Evolutionary conservation across 2,329 filamentous ascomycete species (phyloP).

Genomic region (Ceratocystis alfenasii): DNA sequence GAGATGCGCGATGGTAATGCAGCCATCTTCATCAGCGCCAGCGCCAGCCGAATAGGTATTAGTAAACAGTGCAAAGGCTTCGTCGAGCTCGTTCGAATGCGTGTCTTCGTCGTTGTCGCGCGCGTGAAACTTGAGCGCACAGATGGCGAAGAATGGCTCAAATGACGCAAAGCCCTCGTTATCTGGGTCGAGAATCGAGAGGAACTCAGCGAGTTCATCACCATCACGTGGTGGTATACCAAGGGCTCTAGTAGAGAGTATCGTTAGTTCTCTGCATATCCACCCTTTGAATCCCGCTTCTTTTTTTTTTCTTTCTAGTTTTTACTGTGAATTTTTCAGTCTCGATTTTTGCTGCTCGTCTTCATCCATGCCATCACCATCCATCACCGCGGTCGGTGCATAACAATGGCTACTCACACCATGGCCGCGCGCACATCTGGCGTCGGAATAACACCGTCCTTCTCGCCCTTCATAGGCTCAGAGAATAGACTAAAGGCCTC

Average conservation of each 20-base stretch:
- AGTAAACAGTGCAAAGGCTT: constrained; percentile 73
- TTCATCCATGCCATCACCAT: no score
- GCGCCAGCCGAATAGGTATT: constrained; percentile 30
- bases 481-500: constrained; percentile 81
- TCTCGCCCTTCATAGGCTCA: constrained; percentile 57
- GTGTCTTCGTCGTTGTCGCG: constrained; percentile 42
- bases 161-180: constrained; percentile 66
- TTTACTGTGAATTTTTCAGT: no score
- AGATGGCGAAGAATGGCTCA: constrained; percentile 72
- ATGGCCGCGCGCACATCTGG: constrained; percentile 59
- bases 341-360: no score
- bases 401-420: constrained; percentile 42
- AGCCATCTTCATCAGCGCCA: constrained; percentile 27
- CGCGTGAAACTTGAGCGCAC: constrained; percentile 70
- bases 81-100: constrained; percentile 57
- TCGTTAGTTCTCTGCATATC: no score
- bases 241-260: constrained; percentile 50
- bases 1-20: constrained; percentile 72
- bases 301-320: no score
- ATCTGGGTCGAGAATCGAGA: constrained; percentile 72
- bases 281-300: no score
- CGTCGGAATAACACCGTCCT: constrained; percentile 56
- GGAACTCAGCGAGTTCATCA: constrained; percentile 62
- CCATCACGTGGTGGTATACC: constrained; percentile 54
- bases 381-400: not conserved